Conservation (phyloP, 2,329 filamentous ascomycete genomes). For the Zasmidium angulare region DNA sequence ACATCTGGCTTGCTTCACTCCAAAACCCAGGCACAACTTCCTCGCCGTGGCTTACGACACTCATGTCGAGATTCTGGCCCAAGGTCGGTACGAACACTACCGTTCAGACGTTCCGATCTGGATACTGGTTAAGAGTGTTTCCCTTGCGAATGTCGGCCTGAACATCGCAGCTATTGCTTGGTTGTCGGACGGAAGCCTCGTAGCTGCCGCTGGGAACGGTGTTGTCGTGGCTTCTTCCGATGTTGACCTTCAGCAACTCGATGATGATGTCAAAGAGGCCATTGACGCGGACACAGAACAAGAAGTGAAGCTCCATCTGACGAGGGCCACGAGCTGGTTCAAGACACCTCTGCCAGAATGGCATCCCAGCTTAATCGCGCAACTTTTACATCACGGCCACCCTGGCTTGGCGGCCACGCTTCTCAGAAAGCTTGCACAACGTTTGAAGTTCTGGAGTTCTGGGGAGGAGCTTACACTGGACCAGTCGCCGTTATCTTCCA, state of each 20-base stretch:
- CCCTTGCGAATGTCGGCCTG: slow-evolving; percentile 26
- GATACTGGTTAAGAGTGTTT: slow-evolving; percentile 25
- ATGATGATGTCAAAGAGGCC: slow-evolving; percentile 34
- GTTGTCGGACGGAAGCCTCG: slow-evolving; percentile 79
- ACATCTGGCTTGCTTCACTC: slow-evolving; percentile 18
- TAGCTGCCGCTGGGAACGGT: slow-evolving; percentile 88
- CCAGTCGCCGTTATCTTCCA: slow-evolving; percentile 8
- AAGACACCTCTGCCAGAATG: slow-evolving; percentile 88
- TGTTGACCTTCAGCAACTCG: slow-evolving; percentile 64
- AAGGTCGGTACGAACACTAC: slow-evolving; percentile 28
- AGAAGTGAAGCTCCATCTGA: slow-evolving; percentile 10
- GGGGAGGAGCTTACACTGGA: slow-evolving; percentile 76
- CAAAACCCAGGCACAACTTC: slow-evolving; percentile 20
- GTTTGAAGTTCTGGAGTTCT: slow-evolving; percentile 78
- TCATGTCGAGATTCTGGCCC: slow-evolving; percentile 27
- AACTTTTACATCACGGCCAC: slow-evolving; percentile 83
- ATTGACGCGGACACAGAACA: slow-evolving; percentile 7
- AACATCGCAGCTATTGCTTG: slow-evolving; percentile 50
- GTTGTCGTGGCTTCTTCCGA: slow-evolving; percentile 79
- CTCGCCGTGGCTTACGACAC: slow-evolving; percentile 29
- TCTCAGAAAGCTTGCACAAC: slow-evolving; percentile 69
- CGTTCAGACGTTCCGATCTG: slow-evolving; percentile 18
- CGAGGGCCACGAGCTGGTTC: slow-evolving; percentile 42
- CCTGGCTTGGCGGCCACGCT: slow-evolving; percentile 68
- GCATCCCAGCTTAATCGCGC: slow-evolving; percentile 85